phyloP scores from a whole-genome alignment of 2,329 filamentous ascomycete genomes.

The Penicillium nordicum region DNA sequence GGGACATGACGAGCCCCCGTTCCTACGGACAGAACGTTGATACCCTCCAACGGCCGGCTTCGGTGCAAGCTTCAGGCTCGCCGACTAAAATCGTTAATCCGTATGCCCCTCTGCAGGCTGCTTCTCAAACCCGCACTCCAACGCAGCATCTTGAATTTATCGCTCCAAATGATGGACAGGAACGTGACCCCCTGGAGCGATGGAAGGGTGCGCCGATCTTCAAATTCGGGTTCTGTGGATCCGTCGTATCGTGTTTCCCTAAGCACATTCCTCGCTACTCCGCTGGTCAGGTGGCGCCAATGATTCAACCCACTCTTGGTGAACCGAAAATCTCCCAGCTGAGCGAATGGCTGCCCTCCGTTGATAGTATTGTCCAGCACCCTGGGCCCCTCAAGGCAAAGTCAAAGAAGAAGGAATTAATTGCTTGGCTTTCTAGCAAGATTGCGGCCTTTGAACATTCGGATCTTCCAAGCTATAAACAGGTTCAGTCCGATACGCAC shows the following conservation, averaged over 20 bases:
- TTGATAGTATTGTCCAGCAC: conserved; percentile 73
- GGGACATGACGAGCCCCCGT: conserved; percentile 49
- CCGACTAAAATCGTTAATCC: conserved; percentile 37
- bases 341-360: conserved; percentile 68
- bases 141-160: conserved; percentile 55
- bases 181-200: conserved; percentile 72
- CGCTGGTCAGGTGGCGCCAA: conserved; percentile 67
- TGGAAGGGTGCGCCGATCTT: conserved; percentile 91
- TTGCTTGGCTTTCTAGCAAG: conserved; percentile 73
- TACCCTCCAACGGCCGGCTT: conserved; percentile 52
- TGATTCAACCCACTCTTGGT: conserved; percentile 77
- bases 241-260: conserved; percentile 79
- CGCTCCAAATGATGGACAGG: conserved; percentile 53
- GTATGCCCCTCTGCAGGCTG: conserved; percentile 33
- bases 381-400: conserved; percentile 87
- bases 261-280: conserved; percentile 84
- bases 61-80: conserved; percentile 49
- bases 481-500: conserved; percentile 48
- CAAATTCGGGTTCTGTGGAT: conserved; percentile 82
- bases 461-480: conserved; percentile 45
- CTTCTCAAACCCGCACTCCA: conserved; percentile 40
- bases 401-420: conserved; percentile 89
- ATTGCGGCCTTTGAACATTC: conserved; percentile 69
- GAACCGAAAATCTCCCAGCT: conserved; percentile 74
- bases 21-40: conserved; percentile 44